Percentiles rank a stretch among this genome's conserved stretches.
phyloP scores from a whole-genome alignment of 2,329 filamentous ascomycete genomes.

The Diaporthe nobilis region DNA sequence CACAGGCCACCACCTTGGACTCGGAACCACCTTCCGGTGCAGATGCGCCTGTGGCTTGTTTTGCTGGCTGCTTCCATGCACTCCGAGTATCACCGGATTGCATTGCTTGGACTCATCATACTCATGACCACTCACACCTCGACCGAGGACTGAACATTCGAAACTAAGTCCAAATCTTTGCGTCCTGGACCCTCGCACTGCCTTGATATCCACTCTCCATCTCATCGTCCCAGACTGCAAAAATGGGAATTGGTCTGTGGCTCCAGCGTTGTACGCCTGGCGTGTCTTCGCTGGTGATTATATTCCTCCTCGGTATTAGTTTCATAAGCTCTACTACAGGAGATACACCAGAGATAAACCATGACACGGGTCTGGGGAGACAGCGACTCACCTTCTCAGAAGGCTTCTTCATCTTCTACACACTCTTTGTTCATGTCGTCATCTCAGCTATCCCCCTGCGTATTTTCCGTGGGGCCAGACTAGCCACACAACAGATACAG shows the following conservation, averaged over 20 bases:
- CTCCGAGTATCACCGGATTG: too few species aligned
- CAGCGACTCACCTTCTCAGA: conserved; percentile 8
- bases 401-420: conserved; percentile 24
- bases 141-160: not conserved
- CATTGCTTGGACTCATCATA: too few species aligned
- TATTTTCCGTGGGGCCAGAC: conserved; percentile 20
- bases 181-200: not conserved
- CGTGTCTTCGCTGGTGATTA: conserved; percentile 7
- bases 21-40: not conserved
- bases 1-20: not conserved
- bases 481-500: conserved; percentile 23
- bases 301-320: not conserved
- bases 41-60: not conserved
- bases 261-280: conserved; percentile 26
- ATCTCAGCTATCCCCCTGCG: conserved; percentile 9
- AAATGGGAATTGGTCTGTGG: conserved; percentile 1
- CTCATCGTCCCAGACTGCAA: not conserved
- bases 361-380: not conserved
- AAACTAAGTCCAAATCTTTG: not conserved
- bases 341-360: not conserved
- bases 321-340: too few species aligned
- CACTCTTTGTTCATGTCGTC: conserved; percentile 5
- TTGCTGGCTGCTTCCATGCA: not conserved
- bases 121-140: not conserved
- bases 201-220: not conserved